Percentiles rank a stretch among this genome's conserved stretches.
Evolutionary conservation across 805 yeast species (phyloP).

Genomic region (Cyberlindnera xylosilytica): DNA sequence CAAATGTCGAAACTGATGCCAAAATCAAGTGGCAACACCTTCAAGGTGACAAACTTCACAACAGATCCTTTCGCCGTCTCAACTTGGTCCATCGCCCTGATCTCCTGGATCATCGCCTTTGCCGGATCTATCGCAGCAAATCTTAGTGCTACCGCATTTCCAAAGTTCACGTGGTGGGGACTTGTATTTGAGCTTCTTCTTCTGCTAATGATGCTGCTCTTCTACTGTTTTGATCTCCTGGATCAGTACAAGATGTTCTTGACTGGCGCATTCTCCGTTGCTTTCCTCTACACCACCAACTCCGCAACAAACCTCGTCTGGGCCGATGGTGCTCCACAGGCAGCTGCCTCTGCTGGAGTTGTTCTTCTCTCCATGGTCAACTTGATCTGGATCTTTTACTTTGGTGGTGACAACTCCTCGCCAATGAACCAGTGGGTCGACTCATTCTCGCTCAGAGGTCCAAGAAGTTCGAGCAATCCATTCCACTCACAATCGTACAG

Average conservation of each 20-base stretch:
- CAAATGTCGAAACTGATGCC: not conserved
- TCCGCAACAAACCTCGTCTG: constrained; percentile 80
- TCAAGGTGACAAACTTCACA: constrained; percentile 40
- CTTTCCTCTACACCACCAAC: constrained; percentile 82
- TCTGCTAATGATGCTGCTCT: constrained; percentile 45
- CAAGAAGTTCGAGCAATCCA: constrained; percentile 33
- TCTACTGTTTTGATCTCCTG: constrained; percentile 59
- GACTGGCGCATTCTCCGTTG: constrained; percentile 48
- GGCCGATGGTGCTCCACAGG: constrained; percentile 55
- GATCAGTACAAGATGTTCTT: constrained; percentile 61
- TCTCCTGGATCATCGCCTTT: constrained; percentile 86
- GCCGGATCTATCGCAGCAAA: constrained; percentile 76
- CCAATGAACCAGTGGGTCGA: constrained; percentile 83
- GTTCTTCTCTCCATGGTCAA: constrained; percentile 79
- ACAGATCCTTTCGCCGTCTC: constrained; percentile 89
- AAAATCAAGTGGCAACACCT: constrained; percentile 1
- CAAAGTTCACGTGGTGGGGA: constrained; percentile 97
- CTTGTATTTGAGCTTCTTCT: constrained; percentile 72
- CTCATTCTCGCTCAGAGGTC: constrained; percentile 64
- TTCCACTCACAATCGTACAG: constrained; percentile 14
- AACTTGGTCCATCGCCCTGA: constrained; percentile 66
- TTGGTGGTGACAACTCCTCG: constrained; percentile 88
- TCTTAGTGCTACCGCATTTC: constrained; percentile 46
- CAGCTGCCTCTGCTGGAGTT: constrained; percentile 92
- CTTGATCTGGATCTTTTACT: constrained; percentile 81